Evolutionary conservation across 306 rosid genomes (phyloP).

Genomic region (Mucuna pruriens): DNA sequence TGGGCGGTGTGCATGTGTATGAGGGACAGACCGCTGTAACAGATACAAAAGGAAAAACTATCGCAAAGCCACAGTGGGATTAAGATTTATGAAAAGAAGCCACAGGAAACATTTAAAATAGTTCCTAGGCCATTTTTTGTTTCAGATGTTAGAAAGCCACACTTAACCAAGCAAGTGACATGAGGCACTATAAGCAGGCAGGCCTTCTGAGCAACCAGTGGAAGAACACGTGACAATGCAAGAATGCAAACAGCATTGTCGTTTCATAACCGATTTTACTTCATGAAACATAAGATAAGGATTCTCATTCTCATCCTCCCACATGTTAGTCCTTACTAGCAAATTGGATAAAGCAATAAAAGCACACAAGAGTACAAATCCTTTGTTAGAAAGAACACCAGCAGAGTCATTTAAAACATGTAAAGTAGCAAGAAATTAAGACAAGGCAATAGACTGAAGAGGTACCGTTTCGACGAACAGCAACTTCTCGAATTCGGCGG

Average conservation of each 20-base stretch:
- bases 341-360: background rate
- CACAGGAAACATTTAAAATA: background rate
- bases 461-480: conserved; percentile 79
- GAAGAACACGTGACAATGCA: background rate
- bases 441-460: background rate
- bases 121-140: background rate
- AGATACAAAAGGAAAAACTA: background rate
- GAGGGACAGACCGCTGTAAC: background rate
- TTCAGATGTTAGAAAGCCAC: background rate
- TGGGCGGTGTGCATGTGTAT: background rate
- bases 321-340: background rate
- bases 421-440: background rate
- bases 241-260: background rate
- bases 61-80: background rate
- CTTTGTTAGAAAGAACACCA: background rate
- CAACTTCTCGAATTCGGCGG: conserved; percentile 79
- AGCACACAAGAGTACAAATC: background rate
- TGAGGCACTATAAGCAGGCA: background rate
- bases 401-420: background rate
- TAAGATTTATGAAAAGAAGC: background rate
- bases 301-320: background rate
- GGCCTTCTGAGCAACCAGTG: background rate
- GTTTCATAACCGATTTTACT: background rate
- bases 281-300: background rate
- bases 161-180: background rate